These are phyloP conservation scores for Aureobasidium sp. DNA, from an alignment of 2,329 filamentous ascomycete genomes.

Conservation along the genomic window DNA sequence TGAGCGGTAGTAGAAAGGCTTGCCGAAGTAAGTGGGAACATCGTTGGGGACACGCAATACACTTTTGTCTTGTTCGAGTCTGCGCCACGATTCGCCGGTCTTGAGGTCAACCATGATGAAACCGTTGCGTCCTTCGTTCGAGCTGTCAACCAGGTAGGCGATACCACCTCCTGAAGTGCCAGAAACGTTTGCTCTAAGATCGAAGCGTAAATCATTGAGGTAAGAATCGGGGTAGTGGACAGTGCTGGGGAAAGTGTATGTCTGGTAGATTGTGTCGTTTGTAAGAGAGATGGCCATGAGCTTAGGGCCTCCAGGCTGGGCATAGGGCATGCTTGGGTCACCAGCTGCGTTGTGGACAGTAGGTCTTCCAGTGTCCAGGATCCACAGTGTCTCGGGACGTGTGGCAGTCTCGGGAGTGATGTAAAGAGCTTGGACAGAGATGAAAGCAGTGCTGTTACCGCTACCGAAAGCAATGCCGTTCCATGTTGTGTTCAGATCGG, in stretches of 20 bases:
- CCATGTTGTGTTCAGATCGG: conserved; percentile 30
- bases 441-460: conserved; percentile 31
- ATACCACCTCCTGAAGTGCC: conserved; percentile 32
- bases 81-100: conserved; percentile 33
- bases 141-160: conserved; percentile 38
- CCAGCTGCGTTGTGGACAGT: conserved; percentile 31
- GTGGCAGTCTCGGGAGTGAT: conserved; percentile 30
- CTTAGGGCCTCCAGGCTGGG: conserved; percentile 37
- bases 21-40: conserved; percentile 25
- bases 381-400: conserved; percentile 36
- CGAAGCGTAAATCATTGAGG: conserved; percentile 40
- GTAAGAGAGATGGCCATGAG: conserved; percentile 34
- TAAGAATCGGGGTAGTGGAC: conserved; percentile 40
- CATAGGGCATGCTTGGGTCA: conserved; percentile 34
- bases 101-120: conserved; percentile 39
- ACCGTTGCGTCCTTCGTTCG: conserved; percentile 36
- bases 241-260: conserved; percentile 33
- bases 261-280: conserved; percentile 32
- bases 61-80: conserved; percentile 26
- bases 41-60: conserved; percentile 24
- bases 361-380: conserved; percentile 37
- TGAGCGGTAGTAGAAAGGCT: conserved; percentile 22
- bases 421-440: conserved; percentile 38
- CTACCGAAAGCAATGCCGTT: conserved; percentile 38
- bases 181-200: conserved; percentile 32